Evolutionary conservation across 805 yeast species (phyloP).

Genomic region (Lipomyces chichibuensis): DNA sequence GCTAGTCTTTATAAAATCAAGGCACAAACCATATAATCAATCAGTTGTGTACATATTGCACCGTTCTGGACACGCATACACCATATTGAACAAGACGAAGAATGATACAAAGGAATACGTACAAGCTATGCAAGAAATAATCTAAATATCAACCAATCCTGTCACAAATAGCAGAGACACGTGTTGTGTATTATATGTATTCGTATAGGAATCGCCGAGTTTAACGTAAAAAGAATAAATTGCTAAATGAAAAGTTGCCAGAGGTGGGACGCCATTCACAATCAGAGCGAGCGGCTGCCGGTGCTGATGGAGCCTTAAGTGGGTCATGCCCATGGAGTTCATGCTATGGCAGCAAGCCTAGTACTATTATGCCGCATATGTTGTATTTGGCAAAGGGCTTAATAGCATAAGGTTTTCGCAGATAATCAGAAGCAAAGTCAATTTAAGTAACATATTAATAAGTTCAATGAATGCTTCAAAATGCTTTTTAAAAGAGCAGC

Average conservation of each 20-base stretch:
- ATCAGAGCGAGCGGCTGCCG: no score
- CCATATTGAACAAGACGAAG: not conserved
- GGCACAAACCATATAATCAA: not conserved
- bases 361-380: not conserved
- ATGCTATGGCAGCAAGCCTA: not conserved
- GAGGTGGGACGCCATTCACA: not conserved
- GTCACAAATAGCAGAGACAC: conserved; percentile 1
- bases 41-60: not conserved
- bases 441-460: no score
- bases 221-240: not conserved
- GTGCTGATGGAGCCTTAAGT: not conserved
- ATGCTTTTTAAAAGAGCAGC: no score
- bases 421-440: no score
- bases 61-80: not conserved
- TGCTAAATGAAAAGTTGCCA: not conserved
- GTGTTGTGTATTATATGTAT: not conserved
- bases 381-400: no score
- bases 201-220: not conserved
- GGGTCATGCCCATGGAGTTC: not conserved
- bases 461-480: no score
- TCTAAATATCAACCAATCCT: not conserved
- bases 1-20: not conserved
- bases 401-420: no score
- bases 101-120: not conserved
- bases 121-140: not conserved